These are phyloP conservation scores for Ensete glaucum DNA, from an alignment of 176 grass and related monocot species.

Conservation along the genomic window DNA sequence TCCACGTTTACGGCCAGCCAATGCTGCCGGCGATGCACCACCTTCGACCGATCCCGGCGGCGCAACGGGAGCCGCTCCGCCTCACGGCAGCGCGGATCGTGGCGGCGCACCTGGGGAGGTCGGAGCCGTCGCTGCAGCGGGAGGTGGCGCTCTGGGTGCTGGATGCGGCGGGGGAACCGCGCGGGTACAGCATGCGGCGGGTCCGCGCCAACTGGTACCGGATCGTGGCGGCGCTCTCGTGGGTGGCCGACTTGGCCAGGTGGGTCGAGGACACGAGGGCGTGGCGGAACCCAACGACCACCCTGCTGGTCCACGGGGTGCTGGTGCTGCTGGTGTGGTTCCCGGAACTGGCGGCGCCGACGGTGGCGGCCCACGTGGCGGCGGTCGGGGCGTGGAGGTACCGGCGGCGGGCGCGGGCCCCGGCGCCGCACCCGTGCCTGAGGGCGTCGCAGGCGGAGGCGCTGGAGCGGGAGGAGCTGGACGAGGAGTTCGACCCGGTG, in stretches of 20 bases:
- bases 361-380: constrained; percentile 41
- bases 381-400: constrained; percentile 54
- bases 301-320: constrained; percentile 57
- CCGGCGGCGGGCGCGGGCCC: constrained; percentile 30
- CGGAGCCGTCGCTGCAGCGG: constrained; percentile 65
- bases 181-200: constrained; percentile 92
- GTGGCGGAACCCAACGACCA: constrained; percentile 65
- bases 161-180: constrained; percentile 47
- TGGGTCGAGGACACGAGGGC: constrained; percentile 56
- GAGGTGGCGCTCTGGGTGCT: constrained; percentile 79
- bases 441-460: constrained; percentile 63
- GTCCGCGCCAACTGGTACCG: constrained; percentile 84
- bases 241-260: constrained; percentile 41
- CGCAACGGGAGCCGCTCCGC: constrained; percentile 42
- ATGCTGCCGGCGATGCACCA: constrained; percentile 64
- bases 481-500: constrained; percentile 82
- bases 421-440: constrained; percentile 49
- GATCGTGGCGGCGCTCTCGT: constrained; percentile 47
- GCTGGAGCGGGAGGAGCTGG: constrained; percentile 63
- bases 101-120: constrained; percentile 41
- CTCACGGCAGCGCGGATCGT: constrained; percentile 52
- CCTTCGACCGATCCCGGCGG: constrained; percentile 34
- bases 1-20: constrained; percentile 51
- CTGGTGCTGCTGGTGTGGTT: constrained; percentile 74
- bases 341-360: constrained; percentile 69